phyloP scores from a whole-genome alignment of 2,329 filamentous ascomycete species.

The Talaromyces verruculosus region DNA sequence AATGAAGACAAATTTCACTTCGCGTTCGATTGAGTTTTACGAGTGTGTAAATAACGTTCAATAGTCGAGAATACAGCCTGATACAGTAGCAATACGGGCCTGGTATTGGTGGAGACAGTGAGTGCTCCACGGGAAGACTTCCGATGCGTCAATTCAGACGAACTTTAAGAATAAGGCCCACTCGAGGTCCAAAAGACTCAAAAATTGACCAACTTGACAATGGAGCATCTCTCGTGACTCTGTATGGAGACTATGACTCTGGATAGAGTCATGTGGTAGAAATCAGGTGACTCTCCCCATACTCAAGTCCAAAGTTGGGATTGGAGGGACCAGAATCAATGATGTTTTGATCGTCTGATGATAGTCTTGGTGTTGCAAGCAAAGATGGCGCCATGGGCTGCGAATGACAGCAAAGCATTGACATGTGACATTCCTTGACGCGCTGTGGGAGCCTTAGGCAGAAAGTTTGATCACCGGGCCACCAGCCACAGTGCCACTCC shows the following conservation, averaged over 20 bases:
- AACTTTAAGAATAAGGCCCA: background rate
- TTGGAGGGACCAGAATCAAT: background rate
- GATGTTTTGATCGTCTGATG: background rate
- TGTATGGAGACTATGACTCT: background rate
- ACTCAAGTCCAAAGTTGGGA: background rate
- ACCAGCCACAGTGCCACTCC: background rate
- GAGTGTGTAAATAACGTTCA: background rate
- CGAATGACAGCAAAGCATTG: background rate
- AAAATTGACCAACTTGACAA: background rate
- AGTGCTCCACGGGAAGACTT: constrained; percentile 6
- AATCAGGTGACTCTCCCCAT: background rate
- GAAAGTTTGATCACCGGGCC: background rate
- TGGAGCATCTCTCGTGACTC: background rate
- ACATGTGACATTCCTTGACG: background rate
- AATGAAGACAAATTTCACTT: background rate
- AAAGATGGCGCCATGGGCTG: background rate
- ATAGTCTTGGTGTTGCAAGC: background rate
- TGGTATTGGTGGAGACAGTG: background rate
- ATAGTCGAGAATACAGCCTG: background rate
- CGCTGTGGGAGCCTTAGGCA: background rate
- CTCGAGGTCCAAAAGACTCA: background rate
- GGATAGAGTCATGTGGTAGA: background rate
- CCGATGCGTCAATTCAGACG: background rate
- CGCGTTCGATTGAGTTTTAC: background rate
- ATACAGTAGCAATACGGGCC: background rate